Base-by-base conservation (phyloP, 192 early-diverging fungal species). In the Coemansia pectinata region DNA sequence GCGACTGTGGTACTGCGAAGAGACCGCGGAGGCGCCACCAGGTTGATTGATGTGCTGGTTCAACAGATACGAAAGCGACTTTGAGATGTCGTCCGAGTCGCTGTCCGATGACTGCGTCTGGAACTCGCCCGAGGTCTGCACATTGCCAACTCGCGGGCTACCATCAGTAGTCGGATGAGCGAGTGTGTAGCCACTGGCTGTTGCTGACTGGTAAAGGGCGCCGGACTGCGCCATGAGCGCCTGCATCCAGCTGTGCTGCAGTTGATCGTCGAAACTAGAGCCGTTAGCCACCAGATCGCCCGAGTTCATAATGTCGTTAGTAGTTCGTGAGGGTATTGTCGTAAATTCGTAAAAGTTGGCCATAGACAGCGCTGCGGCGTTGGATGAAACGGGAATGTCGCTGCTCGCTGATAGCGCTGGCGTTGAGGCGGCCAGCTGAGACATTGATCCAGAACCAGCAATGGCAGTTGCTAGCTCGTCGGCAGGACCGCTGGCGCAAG, bases 1-100 rank as follows among this genome's bases (percentile, higher is more conserved):
- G 29, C 55, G 29, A 7, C 55, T 15, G 29, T 57, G 55, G 31
- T 57, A 57, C 55, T 57, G 55, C 15, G 55, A 57, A 4, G 55
- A 33, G 6, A 31, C 55, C 4, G 21, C 27, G 1, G 52, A 31
- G 10, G 52, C 5, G 33, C 27, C 15, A 2, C 21, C 48, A 25
- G 55, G 31, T 15, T 76, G 62, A 10, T 41, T 44, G 14, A 77
- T 66, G 47, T 83, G 75, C 59, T 83, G 75, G 29, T 75, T 60
- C 7, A 77, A 44, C 11, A 77, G 52, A 29, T 72, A 67, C 8
- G 79, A 83, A 2, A 83, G 69, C 1, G 80, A 77, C 29, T 65
- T 73, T 21, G 75, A 69, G 17, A 83, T 71, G 31, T 77, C 74
- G 55, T 81, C 80, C 0, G 80, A 69, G 15, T 83, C 69, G 75